A percentile compares a stretch with the other conserved stretches of the same genome.
These are phyloP conservation scores for Trichoderma sp. DNA, from an alignment of 2,329 filamentous ascomycete species.

Conservation along the genomic window DNA sequence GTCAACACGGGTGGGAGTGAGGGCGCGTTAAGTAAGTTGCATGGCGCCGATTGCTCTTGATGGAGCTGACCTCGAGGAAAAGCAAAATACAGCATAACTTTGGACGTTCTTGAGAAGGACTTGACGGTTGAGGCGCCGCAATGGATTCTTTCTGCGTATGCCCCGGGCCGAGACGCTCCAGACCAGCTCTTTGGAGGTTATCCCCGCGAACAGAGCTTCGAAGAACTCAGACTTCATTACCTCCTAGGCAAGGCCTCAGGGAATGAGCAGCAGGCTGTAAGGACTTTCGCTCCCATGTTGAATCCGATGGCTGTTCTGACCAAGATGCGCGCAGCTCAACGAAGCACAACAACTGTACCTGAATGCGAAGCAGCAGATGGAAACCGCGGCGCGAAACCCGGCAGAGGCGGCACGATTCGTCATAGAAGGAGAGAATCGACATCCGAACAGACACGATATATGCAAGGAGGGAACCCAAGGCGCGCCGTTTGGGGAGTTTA, in stretches of 20 bases:
- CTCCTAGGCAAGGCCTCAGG: conserved; percentile 56
- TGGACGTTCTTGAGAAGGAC: conserved; percentile 61
- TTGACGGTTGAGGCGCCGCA: conserved; percentile 67
- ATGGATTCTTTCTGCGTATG: conserved; percentile 87
- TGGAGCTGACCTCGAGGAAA: conserved; percentile 25
- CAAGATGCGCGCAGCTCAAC: conserved; percentile 44
- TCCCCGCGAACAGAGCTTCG: conserved; percentile 77
- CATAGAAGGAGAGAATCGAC: conserved; percentile 60
- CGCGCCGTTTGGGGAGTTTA: conserved; percentile 45
- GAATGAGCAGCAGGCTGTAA: conserved; percentile 53
- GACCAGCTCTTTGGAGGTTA: conserved; percentile 79
- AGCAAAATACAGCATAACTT: conserved; percentile 51
- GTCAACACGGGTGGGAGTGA: conserved; percentile 29
- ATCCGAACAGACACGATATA: conserved; percentile 71
- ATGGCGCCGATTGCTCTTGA: background rate
- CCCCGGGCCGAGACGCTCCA: conserved; percentile 71
- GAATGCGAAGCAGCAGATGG: conserved; percentile 67
- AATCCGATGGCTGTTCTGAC: background rate
- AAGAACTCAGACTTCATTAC: conserved; percentile 81
- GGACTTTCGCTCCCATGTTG: conserved; percentile 22
- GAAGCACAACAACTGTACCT: conserved; percentile 60
- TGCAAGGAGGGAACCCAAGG: conserved; percentile 47
- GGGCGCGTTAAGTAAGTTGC: conserved; percentile 24
- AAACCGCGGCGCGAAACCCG: conserved; percentile 64
- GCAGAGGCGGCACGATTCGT: conserved; percentile 71